phyloP scores from a whole-genome alignment of 371 early-diverging fungal genomes.

The Mortierella sp. region DNA sequence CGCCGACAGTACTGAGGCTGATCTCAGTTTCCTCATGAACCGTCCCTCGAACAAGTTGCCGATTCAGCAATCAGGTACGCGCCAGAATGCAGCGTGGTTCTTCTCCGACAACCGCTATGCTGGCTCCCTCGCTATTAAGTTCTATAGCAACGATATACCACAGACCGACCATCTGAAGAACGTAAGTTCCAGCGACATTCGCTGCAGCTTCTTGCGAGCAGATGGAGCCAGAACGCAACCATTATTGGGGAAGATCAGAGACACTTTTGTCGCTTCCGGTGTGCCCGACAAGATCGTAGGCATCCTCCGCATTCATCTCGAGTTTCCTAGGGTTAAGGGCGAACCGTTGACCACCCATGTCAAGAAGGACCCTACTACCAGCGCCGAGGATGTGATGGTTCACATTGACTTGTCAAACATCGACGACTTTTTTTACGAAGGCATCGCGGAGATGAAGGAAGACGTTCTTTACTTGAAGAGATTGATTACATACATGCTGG shows the following conservation, averaged over 20 bases:
- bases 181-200: conserved; percentile 26
- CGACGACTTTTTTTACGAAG: no score
- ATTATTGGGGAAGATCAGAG: neutral
- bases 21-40: conserved; percentile 33
- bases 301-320: no score
- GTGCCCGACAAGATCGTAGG: no score
- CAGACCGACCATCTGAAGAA: conserved; percentile 2
- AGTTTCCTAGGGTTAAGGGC: no score
- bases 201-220: conserved; percentile 15
- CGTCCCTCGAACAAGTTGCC: conserved; percentile 34
- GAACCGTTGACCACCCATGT: no score
- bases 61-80: conserved; percentile 24
- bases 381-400: no score
- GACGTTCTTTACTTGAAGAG: no score
- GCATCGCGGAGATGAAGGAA: no score
- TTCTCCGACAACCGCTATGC: conserved; percentile 17
- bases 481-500: no score
- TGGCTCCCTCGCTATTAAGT: conserved; percentile 23
- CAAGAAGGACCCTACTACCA: no score
- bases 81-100: conserved; percentile 27
- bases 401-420: no score
- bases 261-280: neutral
- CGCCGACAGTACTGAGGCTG: neutral
- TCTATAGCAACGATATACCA: conserved; percentile 17
- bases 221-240: neutral